Evolutionary conservation across 495 filamentous ascomycete genomes (phyloP).

Genomic region (Amniculicola lignicola): DNA sequence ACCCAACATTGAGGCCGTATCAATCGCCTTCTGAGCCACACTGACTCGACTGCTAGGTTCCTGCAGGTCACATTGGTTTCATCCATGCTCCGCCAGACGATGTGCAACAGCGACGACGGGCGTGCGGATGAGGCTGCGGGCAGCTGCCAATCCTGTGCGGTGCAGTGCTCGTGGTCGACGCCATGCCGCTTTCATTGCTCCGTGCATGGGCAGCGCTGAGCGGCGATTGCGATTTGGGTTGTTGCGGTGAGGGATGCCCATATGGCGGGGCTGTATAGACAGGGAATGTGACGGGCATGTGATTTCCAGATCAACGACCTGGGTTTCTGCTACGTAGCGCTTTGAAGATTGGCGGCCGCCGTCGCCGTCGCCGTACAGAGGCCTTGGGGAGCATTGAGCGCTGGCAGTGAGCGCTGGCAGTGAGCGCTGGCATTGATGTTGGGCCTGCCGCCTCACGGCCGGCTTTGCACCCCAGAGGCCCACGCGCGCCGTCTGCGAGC

Average conservation of each 20-base stretch:
- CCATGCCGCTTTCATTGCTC: constrained; percentile 16
- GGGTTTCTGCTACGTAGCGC: background rate
- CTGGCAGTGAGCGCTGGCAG: too few species aligned
- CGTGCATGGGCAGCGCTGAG: background rate
- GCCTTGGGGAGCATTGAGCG: too few species aligned
- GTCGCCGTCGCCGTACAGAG: constrained; percentile 7
- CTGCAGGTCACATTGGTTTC: constrained; percentile 30
- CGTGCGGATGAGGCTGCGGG: constrained; percentile 20
- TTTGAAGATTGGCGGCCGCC: constrained; percentile 8
- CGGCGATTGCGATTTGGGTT: background rate
- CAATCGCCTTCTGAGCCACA: constrained; percentile 18
- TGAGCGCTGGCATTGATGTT: too few species aligned
- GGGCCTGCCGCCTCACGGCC: too few species aligned
- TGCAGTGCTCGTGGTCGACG: background rate
- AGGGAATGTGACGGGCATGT: constrained; percentile 24
- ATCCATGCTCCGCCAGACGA: constrained; percentile 8
- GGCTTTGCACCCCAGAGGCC: too few species aligned
- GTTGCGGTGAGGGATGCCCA: background rate
- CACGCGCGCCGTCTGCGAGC: too few species aligned
- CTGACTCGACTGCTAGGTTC: constrained; percentile 30
- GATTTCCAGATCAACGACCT: background rate
- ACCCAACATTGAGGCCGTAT: constrained; percentile 11
- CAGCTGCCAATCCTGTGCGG: constrained; percentile 1
- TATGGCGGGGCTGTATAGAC: constrained; percentile 9
- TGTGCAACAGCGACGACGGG: constrained; percentile 6